Base-by-base conservation (phyloP, 768 basidiomycete genomes). In the Lyophyllum shimeji region DNA sequence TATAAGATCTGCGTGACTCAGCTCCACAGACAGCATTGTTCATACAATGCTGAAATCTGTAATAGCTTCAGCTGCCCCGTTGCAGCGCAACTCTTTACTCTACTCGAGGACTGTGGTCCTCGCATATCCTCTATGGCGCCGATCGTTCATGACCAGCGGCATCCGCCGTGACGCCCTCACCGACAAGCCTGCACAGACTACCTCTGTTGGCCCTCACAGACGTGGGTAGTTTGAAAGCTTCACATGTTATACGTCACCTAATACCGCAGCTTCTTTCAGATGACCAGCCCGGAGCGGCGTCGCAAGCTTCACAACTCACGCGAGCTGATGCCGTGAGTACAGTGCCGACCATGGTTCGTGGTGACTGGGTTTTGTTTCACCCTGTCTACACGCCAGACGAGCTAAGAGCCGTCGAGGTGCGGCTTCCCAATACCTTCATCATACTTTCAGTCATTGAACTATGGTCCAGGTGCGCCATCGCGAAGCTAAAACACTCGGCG, bases 321-420 rank as follows among this genome's bases (percentile, higher is more conserved):
- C 72, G 73, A 55, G 69, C 69, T 24, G 78, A 74, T 64, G 80
- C 79, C 1, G 76, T 78, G 53, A 81, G 77, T 67, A 82, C 84
- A 4, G 72, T 83, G 13, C 83, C 84, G 2, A 73, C 76, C 2
- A 79, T 77, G 66, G 69, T 84, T 48, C 79, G 76, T 39, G 90
- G 90, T 1, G 90, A 91, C 63, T 97, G 94, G 93, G 93, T 96
- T 11, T 74, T 97, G 1, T 93, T 94, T 67, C 93, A 96, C 66
- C 95, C 95, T 0, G 94, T 96, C 1, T 98, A 98, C 68, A 83
- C 89, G 6, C 69, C 74, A 17, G 83, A 83, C 34, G 92, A 93
- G 65, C 67, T 93, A 48, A 84, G 74, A 60, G 81, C 89, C 13
- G 90, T 92, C 15, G 75, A 89, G 70, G 90, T 89, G 63, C 48